Evolutionary conservation across 768 basidiomycete genomes (phyloP).

Genomic region (Lentinula detonsa): DNA sequence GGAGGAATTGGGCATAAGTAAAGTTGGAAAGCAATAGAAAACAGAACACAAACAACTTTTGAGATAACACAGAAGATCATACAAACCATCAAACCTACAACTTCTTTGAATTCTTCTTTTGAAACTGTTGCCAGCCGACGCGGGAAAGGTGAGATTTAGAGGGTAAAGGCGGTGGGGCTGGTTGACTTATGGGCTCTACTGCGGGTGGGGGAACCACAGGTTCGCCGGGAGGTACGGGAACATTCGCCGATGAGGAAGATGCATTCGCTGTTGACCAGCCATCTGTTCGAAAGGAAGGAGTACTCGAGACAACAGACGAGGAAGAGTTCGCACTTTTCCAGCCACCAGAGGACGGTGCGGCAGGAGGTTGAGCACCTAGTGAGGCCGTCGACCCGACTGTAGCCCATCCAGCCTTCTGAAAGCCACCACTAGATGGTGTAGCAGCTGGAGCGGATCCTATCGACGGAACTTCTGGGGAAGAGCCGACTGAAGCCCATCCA

Average conservation of each 20-base stretch:
- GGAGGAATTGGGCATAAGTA: no score
- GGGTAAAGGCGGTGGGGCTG: background rate
- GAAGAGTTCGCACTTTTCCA: slow-evolving; percentile 8
- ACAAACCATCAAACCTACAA: slow-evolving; percentile 5
- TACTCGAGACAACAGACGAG: slow-evolving; percentile 2
- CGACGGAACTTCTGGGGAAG: slow-evolving; percentile 23
- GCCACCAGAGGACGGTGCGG: slow-evolving; percentile 1
- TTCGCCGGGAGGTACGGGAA: background rate
- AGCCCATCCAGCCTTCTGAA: slow-evolving; percentile 47
- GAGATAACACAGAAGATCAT: no score
- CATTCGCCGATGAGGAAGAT: background rate
- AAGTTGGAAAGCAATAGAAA: no score
- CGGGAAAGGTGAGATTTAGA: slow-evolving; percentile 26
- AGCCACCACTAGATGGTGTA: slow-evolving; percentile 20
- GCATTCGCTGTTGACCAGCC: slow-evolving; percentile 66
- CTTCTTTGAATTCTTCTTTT: slow-evolving; percentile 31
- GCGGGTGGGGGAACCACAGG: slow-evolving; percentile 19
- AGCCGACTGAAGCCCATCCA: slow-evolving; percentile 44
- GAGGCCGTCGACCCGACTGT: slow-evolving; percentile 27
- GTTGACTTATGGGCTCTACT: background rate
- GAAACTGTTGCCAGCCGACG: slow-evolving; percentile 58
- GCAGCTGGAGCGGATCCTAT: slow-evolving; percentile 22
- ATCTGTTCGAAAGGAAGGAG: slow-evolving; percentile 50
- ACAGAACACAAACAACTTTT: no score
- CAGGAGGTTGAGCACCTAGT: slow-evolving; percentile 9